These are phyloP conservation scores for Fusarium scirpi DNA, from an alignment of 2,329 filamentous ascomycete genomes.

Conservation along the genomic window DNA sequence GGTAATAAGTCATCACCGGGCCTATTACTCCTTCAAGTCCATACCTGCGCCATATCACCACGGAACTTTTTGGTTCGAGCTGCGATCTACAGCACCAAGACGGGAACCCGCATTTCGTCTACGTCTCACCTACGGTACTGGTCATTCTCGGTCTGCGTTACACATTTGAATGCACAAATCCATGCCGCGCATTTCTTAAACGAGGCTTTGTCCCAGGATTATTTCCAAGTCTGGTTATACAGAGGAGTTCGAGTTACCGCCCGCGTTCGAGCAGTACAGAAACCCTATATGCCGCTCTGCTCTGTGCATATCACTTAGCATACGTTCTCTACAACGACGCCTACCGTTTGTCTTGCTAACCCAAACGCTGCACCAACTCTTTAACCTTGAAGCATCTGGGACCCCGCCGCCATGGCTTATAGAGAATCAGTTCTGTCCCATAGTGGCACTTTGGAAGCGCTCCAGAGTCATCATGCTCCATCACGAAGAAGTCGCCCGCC, in stretches of 20 bases:
- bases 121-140: slow-evolving; percentile 14
- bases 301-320: slow-evolving; percentile 21
- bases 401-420: slow-evolving; percentile 33
- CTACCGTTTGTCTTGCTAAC: slow-evolving; percentile 21
- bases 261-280: slow-evolving; percentile 16
- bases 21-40: slow-evolving; percentile 21
- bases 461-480: slow-evolving; percentile 41
- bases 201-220: slow-evolving; percentile 19
- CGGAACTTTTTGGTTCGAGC: slow-evolving; percentile 30
- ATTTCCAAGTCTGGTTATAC: slow-evolving; percentile 15
- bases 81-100: slow-evolving; percentile 29
- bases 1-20: slow-evolving; percentile 30
- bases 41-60: slow-evolving; percentile 27
- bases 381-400: background rate
- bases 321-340: slow-evolving; percentile 23
- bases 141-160: slow-evolving; percentile 18
- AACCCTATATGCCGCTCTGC: slow-evolving; percentile 32
- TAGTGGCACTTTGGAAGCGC: slow-evolving; percentile 40
- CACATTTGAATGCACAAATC: slow-evolving; percentile 30
- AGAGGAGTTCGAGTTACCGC: slow-evolving; percentile 20
- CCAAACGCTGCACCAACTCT: slow-evolving; percentile 9
- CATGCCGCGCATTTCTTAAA: slow-evolving; percentile 27
- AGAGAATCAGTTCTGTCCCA: slow-evolving; percentile 47
- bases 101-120: slow-evolving; percentile 40
- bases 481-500: slow-evolving; percentile 44